These are phyloP conservation scores for Wolfiporia cocos DNA, from an alignment of 1,284 basidiomycete genomes.

Conservation along the genomic window DNA sequence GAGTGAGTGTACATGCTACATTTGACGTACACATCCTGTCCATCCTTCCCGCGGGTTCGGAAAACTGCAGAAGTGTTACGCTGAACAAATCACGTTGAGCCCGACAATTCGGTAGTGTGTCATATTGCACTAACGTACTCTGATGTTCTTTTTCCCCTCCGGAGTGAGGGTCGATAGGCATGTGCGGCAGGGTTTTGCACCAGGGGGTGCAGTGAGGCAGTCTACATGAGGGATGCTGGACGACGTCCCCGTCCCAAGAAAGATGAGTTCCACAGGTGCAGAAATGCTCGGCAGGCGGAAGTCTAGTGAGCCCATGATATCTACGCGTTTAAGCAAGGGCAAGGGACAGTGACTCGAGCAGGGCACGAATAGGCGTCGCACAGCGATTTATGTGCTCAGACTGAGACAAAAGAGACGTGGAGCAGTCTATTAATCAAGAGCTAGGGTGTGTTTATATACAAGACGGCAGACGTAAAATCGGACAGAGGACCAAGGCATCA, in stretches of 20 bases:
- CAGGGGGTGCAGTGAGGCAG: constrained; percentile 55
- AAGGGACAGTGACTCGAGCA: neutral
- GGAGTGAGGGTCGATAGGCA: constrained; percentile 61
- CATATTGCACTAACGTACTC: constrained; percentile 32
- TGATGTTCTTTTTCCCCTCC: constrained; percentile 67
- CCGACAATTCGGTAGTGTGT: too few relatives aligned
- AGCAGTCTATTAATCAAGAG: too few relatives aligned
- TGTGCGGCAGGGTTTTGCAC: constrained; percentile 45
- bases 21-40: constrained; percentile 43
- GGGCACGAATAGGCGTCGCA: neutral
- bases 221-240: constrained; percentile 58
- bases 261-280: constrained; percentile 50
- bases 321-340: neutral
- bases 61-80: constrained; percentile 71
- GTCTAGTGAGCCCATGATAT: constrained; percentile 20
- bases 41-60: constrained; percentile 45
- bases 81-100: too few relatives aligned
- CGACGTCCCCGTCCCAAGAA: constrained; percentile 74
- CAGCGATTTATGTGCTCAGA: too few relatives aligned
- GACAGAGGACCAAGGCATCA: too few relatives aligned
- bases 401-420: too few relatives aligned
- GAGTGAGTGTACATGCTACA: constrained; percentile 1
- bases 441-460: too few relatives aligned
- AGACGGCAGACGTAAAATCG: too few relatives aligned
- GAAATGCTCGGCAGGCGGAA: constrained; percentile 8